A percentile compares a stretch with the other conserved stretches of the same genome.
phyloP scores from a whole-genome alignment of 169 alveolate species.

The Plasmodium sp. region DNA sequence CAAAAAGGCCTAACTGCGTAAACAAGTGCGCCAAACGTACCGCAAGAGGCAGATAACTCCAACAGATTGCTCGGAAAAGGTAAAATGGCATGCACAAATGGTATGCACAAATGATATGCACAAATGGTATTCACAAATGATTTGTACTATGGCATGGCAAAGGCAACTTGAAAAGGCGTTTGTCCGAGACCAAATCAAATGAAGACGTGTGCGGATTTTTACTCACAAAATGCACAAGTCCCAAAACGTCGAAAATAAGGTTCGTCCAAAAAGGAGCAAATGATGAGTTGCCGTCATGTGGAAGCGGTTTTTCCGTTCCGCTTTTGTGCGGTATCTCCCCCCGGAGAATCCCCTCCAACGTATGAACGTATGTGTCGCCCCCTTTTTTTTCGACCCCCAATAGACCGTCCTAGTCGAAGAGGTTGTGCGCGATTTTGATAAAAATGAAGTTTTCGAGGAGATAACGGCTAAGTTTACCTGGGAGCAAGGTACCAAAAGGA shows the following conservation, averaged over 20 bases:
- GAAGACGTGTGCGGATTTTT: not conserved
- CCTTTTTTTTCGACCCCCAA: not conserved
- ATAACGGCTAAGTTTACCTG: constrained; percentile 83
- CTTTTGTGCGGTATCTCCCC: not conserved
- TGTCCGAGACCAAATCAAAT: not conserved
- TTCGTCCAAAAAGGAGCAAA: not conserved
- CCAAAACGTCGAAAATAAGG: constrained; percentile 43
- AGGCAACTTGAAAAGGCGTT: not conserved
- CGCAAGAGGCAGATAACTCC: not conserved
- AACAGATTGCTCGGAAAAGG: not conserved
- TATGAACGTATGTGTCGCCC: not conserved
- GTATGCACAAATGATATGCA: not conserved
- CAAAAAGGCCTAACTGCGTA: not conserved
- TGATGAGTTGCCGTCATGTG: not conserved
- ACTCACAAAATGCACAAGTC: constrained; percentile 54
- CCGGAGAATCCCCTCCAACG: not conserved
- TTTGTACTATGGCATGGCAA: not conserved
- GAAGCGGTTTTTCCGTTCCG: not conserved
- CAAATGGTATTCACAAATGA: not conserved
- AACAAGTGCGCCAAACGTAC: not conserved
- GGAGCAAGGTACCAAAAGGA: constrained; percentile 80
- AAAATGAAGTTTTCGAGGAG: constrained; percentile 78
- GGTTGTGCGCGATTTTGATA: constrained; percentile 69
- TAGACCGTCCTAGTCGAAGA: constrained; percentile 61
- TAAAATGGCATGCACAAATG: not conserved